Percentiles rank a stretch among this genome's conserved stretches.
Evolutionary conservation across 441 rosid genomes (phyloP).

Genomic region (Oxalis stricta): DNA sequence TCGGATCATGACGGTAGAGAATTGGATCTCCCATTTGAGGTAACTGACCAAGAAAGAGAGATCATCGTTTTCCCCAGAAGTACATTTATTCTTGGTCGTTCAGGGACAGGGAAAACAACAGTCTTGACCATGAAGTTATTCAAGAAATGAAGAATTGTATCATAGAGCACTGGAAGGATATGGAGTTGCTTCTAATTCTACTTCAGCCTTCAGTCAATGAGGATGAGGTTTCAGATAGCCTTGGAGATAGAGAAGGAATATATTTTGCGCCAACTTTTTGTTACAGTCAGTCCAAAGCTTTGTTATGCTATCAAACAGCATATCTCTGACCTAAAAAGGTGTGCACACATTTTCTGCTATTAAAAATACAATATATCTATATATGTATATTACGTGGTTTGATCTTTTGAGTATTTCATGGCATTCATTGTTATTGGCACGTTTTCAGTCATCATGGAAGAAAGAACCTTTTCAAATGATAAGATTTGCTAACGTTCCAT

Average conservation of each 20-base stretch:
- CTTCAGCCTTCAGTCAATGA: background rate
- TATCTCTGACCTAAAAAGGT: conserved; percentile 33
- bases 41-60: conserved; percentile 24
- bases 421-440: no score
- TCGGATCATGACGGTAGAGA: conserved; percentile 23
- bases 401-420: no score
- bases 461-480: background rate
- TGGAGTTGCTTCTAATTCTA: background rate
- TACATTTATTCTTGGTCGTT: conserved; percentile 33
- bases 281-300: conserved; percentile 30
- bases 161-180: conserved; percentile 15
- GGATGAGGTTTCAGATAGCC: conserved; percentile 1
- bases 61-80: conserved; percentile 18
- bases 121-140: conserved; percentile 32
- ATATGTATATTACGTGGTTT: background rate
- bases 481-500: background rate
- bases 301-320: conserved; percentile 37
- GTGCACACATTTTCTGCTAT: background rate
- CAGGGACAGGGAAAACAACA: conserved; percentile 50
- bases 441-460: no score
- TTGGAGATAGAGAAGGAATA: conserved; percentile 6
- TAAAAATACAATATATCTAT: no score
- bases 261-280: conserved; percentile 33
- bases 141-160: conserved; percentile 20
- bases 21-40: conserved; percentile 33